Percentiles rank a stretch among this genome's conserved stretches.
Conservation (phyloP, 805 yeast genomes). For the Nakazawaea pomicola region DNA sequence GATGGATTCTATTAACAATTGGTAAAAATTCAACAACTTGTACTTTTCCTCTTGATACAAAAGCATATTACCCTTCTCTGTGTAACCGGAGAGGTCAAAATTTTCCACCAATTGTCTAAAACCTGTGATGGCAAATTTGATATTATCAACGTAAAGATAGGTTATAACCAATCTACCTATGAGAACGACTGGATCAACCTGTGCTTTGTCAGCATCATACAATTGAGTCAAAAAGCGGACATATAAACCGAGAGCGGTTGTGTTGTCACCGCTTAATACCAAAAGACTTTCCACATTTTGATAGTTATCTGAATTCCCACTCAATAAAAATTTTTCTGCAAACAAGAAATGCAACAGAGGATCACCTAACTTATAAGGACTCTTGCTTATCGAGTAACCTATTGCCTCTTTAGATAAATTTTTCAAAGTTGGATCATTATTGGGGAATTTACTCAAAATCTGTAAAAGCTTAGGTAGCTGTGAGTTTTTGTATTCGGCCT, state of each 20-base stretch:
- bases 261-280: constrained; percentile 17
- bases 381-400: constrained; percentile 56
- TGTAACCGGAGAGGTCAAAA: constrained; percentile 20
- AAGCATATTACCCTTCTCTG: constrained; percentile 4
- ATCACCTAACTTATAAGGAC: constrained; percentile 62
- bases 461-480: constrained; percentile 34
- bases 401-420: constrained; percentile 63
- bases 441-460: constrained; percentile 36
- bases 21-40: constrained; percentile 62
- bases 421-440: constrained; percentile 55
- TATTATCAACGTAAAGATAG: constrained; percentile 62
- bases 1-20: constrained; percentile 57
- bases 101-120: constrained; percentile 29
- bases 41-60: constrained; percentile 24
- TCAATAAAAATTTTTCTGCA: constrained; percentile 55
- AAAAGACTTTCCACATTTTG: constrained; percentile 24
- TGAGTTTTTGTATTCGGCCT: constrained; percentile 17
- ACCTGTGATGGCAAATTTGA: constrained; percentile 52
- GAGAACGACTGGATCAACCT: constrained; percentile 22
- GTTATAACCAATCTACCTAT: constrained; percentile 63
- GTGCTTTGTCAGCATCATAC: constrained; percentile 31
- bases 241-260: constrained; percentile 20
- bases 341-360: constrained; percentile 67
- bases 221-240: constrained; percentile 30
- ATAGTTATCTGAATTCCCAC: constrained; percentile 22